Conservation (phyloP, 305 asterid genomes). For the Fraxinus nigra region DNA sequence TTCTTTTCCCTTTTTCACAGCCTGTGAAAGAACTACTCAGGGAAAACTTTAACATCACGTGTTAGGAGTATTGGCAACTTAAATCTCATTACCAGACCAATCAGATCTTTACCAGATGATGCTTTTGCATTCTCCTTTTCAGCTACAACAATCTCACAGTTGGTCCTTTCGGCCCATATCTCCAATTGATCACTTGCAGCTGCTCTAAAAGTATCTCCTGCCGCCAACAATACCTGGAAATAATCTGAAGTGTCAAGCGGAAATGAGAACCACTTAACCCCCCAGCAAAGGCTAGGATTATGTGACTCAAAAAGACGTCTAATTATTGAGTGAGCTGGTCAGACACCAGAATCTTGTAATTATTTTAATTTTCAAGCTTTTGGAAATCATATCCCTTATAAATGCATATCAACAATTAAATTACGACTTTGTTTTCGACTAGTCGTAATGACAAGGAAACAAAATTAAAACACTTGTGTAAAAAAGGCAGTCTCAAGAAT, state of each 20-base stretch:
- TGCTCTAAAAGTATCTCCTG: slow-evolving; percentile 98
- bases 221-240: slow-evolving; percentile 77
- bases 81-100: not conserved
- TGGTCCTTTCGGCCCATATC: slow-evolving; percentile 95
- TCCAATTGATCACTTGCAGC: slow-evolving; percentile 95
- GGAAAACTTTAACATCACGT: slow-evolving; percentile 54
- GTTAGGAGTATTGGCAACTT: slow-evolving; percentile 27
- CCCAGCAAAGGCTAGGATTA: not conserved
- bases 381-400: not conserved
- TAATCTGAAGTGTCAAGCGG: slow-evolving; percentile 18
- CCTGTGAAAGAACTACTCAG: slow-evolving; percentile 94
- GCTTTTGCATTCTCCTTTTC: slow-evolving; percentile 86
- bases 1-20: slow-evolving; percentile 78
- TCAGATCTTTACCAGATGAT: slow-evolving; percentile 59
- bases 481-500: not conserved
- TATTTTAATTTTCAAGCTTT: not conserved
- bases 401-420: not conserved
- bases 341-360: not conserved
- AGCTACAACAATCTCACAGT: slow-evolving; percentile 88
- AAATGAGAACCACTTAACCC: slow-evolving; percentile 10
- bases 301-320: not conserved
- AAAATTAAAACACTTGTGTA: not conserved
- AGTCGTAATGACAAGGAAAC: not conserved
- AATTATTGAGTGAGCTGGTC: not conserved
- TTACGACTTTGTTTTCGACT: not conserved